Conservation (phyloP, 2,329 filamentous ascomycete species). For the Stromatinia cepivora region DNA sequence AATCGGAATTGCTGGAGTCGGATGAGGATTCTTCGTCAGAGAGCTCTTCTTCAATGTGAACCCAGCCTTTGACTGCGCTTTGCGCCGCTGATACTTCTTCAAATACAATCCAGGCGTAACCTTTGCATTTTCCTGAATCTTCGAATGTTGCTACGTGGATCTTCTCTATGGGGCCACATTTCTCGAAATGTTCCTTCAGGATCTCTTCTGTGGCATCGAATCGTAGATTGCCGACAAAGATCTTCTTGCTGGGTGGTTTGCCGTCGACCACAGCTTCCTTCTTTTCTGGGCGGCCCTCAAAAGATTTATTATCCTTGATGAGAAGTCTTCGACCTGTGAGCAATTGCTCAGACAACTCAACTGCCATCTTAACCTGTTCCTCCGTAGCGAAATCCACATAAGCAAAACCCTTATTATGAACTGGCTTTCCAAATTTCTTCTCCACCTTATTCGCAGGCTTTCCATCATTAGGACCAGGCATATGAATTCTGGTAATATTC, state of each 20-base stretch:
- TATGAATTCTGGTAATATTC: conserved; percentile 74
- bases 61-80: conserved; percentile 77
- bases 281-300: conserved; percentile 83
- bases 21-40: conserved; percentile 39
- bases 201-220: conserved; percentile 82
- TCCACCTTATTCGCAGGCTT: conserved; percentile 40
- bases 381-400: conserved; percentile 84
- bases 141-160: conserved; percentile 93
- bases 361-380: conserved; percentile 68
- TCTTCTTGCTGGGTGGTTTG: conserved; percentile 71
- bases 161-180: conserved; percentile 80
- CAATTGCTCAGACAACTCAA: conserved; percentile 82
- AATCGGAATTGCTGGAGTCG: conserved; percentile 36
- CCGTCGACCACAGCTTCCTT: conserved; percentile 41
- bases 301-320: conserved; percentile 90
- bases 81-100: conserved; percentile 73
- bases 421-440: conserved; percentile 37
- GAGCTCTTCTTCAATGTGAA: conserved; percentile 62
- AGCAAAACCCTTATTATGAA: conserved; percentile 84
- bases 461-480: conserved; percentile 51
- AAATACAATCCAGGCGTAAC: conserved; percentile 94
- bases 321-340: conserved; percentile 75
- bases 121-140: conserved; percentile 96
- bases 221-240: conserved; percentile 89
- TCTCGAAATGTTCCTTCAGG: conserved; percentile 75